These are phyloP conservation scores for Paspalum vaginatum DNA, from an alignment of 176 grass and related monocot genomes.

Conservation along the genomic window DNA sequence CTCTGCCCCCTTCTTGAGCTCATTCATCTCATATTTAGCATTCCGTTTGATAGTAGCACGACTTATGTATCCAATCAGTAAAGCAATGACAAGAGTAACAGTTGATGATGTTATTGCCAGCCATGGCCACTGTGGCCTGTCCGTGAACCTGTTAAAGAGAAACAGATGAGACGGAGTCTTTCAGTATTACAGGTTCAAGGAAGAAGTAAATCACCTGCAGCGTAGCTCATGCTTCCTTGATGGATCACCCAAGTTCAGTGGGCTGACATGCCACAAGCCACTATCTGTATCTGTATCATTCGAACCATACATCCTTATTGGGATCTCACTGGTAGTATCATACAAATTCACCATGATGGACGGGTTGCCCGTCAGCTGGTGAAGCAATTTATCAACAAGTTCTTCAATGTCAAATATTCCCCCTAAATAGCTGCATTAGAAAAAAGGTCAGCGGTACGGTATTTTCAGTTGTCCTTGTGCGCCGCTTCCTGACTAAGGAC, in stretches of 20 bases:
- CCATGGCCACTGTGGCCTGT: no score
- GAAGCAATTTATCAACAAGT: slow-evolving; percentile 76
- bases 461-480: no score
- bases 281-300: slow-evolving; percentile 44
- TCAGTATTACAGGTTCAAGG: no score
- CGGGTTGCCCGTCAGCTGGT: no score
- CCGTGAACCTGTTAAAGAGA: no score
- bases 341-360: slow-evolving; percentile 92
- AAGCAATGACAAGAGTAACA: slow-evolving; percentile 70
- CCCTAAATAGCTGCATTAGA: slow-evolving; percentile 72
- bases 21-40: slow-evolving; percentile 64
- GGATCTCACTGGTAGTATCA: slow-evolving; percentile 68
- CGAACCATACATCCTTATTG: slow-evolving; percentile 82
- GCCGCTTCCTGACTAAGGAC: no score
- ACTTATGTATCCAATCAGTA: slow-evolving; percentile 61
- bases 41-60: slow-evolving; percentile 81
- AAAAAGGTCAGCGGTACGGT: no score
- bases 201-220: slow-evolving; percentile 67
- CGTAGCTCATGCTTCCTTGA: slow-evolving; percentile 90
- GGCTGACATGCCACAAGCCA: slow-evolving; percentile 59
- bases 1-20: slow-evolving; percentile 69
- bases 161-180: no score
- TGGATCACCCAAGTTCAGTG: slow-evolving; percentile 90
- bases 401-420: slow-evolving; percentile 93
- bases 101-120: slow-evolving; percentile 71